These are phyloP conservation scores for Eucalyptus tenuipes DNA, from an alignment of 345 rosid genomes.

Conservation along the genomic window DNA sequence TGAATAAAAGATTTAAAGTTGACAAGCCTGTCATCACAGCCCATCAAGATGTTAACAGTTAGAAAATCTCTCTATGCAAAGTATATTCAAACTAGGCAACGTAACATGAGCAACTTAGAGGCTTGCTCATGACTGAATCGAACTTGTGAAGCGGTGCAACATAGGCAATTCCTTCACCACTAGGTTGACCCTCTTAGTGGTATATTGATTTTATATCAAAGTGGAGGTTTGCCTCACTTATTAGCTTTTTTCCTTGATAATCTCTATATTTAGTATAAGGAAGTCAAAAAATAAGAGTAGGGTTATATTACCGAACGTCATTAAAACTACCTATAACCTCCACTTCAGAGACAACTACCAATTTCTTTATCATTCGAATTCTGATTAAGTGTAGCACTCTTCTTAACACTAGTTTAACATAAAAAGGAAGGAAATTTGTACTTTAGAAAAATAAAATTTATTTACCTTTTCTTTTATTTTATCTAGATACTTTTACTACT, in stretches of 20 bases:
- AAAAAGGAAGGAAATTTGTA: not conserved
- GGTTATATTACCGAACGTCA: not conserved
- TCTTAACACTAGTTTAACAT: no score
- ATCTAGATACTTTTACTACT: not conserved
- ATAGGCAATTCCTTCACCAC: not conserved
- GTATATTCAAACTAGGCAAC: not conserved
- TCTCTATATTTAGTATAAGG: not conserved
- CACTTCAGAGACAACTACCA: not conserved
- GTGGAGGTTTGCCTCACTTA: not conserved
- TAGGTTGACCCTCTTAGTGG: not conserved
- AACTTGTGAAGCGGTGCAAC: not conserved
- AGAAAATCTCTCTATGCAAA: not conserved
- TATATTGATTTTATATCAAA: not conserved
- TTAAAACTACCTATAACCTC: not conserved
- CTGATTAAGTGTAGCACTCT: not conserved
- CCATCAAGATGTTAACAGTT: not conserved
- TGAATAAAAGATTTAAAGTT: not conserved
- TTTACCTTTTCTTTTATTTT: not conserved
- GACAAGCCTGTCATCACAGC: fast-evolving
- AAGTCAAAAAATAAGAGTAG: not conserved
- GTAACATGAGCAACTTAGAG: not conserved
- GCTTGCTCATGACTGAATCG: not conserved
- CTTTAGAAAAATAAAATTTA: not conserved
- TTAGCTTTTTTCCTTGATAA: not conserved
- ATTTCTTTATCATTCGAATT: not conserved